Conservation (phyloP, 2,329 filamentous ascomycete species). For the Plenodomus lindquistii region DNA sequence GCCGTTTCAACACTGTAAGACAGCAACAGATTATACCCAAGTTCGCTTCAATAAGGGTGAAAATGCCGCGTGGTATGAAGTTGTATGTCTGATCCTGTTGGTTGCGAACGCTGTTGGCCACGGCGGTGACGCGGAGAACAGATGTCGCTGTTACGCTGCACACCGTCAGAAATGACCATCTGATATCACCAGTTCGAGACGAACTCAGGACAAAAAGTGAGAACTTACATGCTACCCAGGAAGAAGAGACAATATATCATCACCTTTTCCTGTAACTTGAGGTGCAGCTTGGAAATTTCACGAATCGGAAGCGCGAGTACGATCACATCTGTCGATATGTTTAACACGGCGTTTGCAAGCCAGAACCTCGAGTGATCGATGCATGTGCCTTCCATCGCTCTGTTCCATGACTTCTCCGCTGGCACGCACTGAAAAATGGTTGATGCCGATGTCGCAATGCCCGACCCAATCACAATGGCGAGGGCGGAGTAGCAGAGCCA, state of each 20-base stretch:
- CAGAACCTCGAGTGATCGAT: constrained; percentile 12
- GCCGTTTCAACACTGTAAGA: constrained; percentile 8
- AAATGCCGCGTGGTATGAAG: constrained; percentile 9
- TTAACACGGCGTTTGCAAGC: constrained; percentile 8
- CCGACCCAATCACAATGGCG: constrained; percentile 4
- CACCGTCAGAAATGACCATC: neutral
- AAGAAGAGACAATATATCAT: constrained; percentile 6
- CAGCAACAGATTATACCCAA: constrained; percentile 10
- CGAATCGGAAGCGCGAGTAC: constrained; percentile 8
- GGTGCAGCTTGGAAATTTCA: constrained; percentile 5
- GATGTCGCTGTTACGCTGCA: constrained; percentile 9
- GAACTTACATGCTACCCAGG: constrained; percentile 7
- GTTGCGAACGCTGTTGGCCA: constrained; percentile 9
- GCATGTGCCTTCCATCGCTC: constrained; percentile 6
- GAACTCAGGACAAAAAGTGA: neutral
- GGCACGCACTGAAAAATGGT: constrained; percentile 11
- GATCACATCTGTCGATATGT: constrained; percentile 10
- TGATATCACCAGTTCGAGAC: neutral
- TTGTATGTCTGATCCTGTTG: constrained; percentile 9
- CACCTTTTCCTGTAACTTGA: constrained; percentile 7
- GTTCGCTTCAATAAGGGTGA: constrained; percentile 8
- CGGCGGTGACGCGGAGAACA: constrained; percentile 10
- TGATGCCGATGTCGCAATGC: constrained; percentile 4
- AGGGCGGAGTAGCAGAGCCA: constrained; percentile 2
- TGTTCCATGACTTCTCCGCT: constrained; percentile 7